A percentile compares a stretch with the other conserved stretches of the same genome.
phyloP scores from a whole-genome alignment of 306 rosid genomes.

The Acacia crassicarpa region DNA sequence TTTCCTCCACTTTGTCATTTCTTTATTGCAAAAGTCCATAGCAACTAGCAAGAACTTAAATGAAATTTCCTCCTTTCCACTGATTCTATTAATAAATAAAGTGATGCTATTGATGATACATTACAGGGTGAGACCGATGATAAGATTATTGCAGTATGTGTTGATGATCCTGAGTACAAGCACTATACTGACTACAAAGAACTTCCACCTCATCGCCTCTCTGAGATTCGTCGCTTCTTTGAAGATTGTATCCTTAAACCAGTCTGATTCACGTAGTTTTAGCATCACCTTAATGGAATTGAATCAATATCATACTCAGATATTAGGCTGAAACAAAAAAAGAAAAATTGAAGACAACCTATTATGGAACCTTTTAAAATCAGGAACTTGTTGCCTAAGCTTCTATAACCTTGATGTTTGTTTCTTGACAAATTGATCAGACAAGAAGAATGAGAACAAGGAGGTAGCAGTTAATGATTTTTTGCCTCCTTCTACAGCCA shows the following conservation, averaged over 20 bases:
- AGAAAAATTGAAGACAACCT: not conserved
- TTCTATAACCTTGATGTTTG: not conserved
- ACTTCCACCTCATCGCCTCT: slow-evolving; percentile 92
- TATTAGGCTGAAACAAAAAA: not conserved
- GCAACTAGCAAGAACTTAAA: not conserved
- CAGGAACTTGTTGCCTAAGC: not conserved
- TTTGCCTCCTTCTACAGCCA: slow-evolving; percentile 67
- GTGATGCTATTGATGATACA: not conserved
- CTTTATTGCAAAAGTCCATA: not conserved
- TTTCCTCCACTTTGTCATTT: not conserved
- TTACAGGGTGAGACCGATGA: slow-evolving; percentile 95
- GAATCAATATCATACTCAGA: not conserved
- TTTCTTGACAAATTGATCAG: slow-evolving; percentile 48
- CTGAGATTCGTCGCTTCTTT: slow-evolving; percentile 92
- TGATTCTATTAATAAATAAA: not conserved
- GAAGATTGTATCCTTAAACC: slow-evolving; percentile 88
- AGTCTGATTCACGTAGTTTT: not conserved
- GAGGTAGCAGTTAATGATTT: slow-evolving; percentile 96
- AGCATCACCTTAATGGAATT: not conserved
- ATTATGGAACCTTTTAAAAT: not conserved
- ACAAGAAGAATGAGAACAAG: slow-evolving; percentile 96
- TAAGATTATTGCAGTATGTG: slow-evolving; percentile 96
- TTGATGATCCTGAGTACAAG: slow-evolving; percentile 94
- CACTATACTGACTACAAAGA: slow-evolving; percentile 76
- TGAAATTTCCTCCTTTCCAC: not conserved